These are phyloP conservation scores for Psilocybe cyanescens DNA, from an alignment of 768 basidiomycete genomes.

Conservation along the genomic window DNA sequence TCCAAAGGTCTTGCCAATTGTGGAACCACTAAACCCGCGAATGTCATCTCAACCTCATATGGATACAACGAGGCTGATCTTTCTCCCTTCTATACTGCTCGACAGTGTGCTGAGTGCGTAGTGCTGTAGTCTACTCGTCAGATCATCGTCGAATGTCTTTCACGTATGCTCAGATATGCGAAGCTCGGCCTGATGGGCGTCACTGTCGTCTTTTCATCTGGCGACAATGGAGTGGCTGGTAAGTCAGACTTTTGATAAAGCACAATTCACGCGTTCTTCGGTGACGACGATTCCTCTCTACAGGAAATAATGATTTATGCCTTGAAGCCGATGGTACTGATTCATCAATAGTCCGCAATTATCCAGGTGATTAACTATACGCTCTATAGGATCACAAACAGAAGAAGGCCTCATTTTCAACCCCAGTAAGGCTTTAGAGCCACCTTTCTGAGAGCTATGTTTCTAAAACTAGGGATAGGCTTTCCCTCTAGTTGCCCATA, in stretches of 20 bases:
- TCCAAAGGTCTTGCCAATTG: conserved; percentile 32
- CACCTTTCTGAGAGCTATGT: neutral
- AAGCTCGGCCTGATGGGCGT: conserved; percentile 62
- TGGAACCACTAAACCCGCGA: conserved; percentile 39
- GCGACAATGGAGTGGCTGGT: conserved; percentile 59
- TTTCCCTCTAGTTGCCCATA: conserved; percentile 49
- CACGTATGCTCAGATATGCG: conserved; percentile 33
- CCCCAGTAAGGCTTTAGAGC: conserved; percentile 18
- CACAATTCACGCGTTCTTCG: neutral
- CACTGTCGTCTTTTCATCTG: conserved; percentile 59
- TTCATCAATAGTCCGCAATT: neutral
- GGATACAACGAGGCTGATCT: conserved; percentile 45
- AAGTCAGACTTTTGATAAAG: conserved; percentile 1
- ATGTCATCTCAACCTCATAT: conserved; percentile 47
- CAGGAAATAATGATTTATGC: conserved; percentile 33
- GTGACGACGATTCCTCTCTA: neutral
- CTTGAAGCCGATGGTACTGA: conserved; percentile 45
- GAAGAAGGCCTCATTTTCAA: conserved; percentile 43
- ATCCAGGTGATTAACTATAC: neutral
- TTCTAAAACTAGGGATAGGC: conserved; percentile 4
- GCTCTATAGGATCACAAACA: conserved; percentile 24
- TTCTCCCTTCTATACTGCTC: conserved; percentile 34
- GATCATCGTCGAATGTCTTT: neutral
- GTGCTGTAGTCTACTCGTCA: neutral
- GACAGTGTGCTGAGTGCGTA: conserved; percentile 46